Percentiles rank a stretch among this genome's conserved stretches.
These are phyloP conservation scores for Scleroderma bovista DNA, from an alignment of 768 basidiomycete species.

Conservation along the genomic window DNA sequence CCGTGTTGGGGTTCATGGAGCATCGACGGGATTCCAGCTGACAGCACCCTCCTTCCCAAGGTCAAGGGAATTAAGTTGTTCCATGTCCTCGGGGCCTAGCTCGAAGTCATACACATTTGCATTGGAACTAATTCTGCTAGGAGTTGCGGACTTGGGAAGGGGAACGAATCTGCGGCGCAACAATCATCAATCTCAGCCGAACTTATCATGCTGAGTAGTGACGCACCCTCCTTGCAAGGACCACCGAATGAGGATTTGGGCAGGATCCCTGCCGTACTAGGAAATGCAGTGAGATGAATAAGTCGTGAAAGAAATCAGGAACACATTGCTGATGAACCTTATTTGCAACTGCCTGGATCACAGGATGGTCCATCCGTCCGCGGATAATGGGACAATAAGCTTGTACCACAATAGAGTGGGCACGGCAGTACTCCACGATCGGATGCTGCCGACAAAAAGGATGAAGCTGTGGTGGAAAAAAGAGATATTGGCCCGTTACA, in stretches of 20 bases:
- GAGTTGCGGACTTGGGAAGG: conserved; percentile 75
- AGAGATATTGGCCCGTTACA: conserved; percentile 3
- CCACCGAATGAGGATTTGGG: conserved; percentile 87
- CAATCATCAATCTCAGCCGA: not conserved
- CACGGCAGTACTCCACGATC: conserved; percentile 69
- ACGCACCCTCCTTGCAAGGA: conserved; percentile 78
- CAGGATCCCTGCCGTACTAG: conserved; percentile 55
- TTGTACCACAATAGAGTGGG: conserved; percentile 56
- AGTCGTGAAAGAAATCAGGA: not conserved
- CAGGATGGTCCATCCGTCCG: conserved; percentile 47
- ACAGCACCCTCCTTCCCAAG: conserved; percentile 65
- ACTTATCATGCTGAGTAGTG: not conserved
- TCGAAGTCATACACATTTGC: conserved; percentile 72
- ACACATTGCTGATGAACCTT: conserved; percentile 40
- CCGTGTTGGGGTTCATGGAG: conserved; percentile 20
- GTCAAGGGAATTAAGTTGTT: conserved; percentile 61
- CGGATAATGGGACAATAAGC: conserved; percentile 77
- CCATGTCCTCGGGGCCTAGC: conserved; percentile 60
- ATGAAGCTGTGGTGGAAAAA: conserved; percentile 48
- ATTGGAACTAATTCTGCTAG: conserved; percentile 68
- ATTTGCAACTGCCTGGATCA: conserved; percentile 47
- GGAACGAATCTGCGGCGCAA: conserved; percentile 56
- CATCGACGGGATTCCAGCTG: conserved; percentile 81
- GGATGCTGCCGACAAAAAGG: conserved; percentile 77
- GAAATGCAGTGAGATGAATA: conserved; percentile 4